A percentile compares a stretch with the other conserved stretches of the same genome.
Evolutionary conservation across 2,329 filamentous ascomycete genomes (phyloP).

Genomic region (Exophiala phaeomuriformis): DNA sequence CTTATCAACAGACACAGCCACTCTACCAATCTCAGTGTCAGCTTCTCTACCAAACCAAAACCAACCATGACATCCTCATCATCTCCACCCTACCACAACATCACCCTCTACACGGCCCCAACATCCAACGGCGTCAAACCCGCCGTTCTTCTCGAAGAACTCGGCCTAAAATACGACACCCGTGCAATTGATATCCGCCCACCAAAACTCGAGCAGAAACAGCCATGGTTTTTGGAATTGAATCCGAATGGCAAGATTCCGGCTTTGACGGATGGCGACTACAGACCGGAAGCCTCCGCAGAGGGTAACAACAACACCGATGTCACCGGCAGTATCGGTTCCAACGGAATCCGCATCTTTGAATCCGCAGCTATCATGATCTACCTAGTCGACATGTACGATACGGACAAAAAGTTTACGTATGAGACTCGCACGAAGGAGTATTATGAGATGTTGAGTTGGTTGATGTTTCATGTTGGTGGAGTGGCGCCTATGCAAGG

Average conservation of each 20-base stretch:
- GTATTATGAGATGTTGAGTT: conserved; percentile 40
- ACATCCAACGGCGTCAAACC: conserved; percentile 32
- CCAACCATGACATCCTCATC: conserved; percentile 3
- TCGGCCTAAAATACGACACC: conserved; percentile 31
- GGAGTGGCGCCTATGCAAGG: conserved; percentile 37
- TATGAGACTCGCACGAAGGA: conserved; percentile 39
- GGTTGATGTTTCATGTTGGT: conserved; percentile 43
- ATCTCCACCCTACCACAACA: conserved; percentile 15
- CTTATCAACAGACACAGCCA: too few species aligned
- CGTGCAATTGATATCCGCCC: conserved; percentile 36
- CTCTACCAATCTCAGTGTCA: too few species aligned
- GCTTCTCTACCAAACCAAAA: not conserved
- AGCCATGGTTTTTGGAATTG: conserved; percentile 42
- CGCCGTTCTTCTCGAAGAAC: conserved; percentile 35
- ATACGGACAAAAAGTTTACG: conserved; percentile 37
- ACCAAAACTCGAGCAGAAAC: conserved; percentile 38
- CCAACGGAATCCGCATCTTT: conserved; percentile 33
- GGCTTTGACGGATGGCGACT: conserved; percentile 37
- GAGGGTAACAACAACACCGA: too few species aligned
- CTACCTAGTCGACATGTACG: conserved; percentile 41
- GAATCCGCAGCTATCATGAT: conserved; percentile 42
- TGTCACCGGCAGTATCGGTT: too few species aligned
- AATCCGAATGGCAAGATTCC: conserved; percentile 47
- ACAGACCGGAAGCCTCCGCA: too few species aligned
- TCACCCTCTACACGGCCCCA: conserved; percentile 18